A percentile compares a stretch with the other conserved stretches of the same genome.
phyloP scores from a whole-genome alignment of 148 eudicot genomes.

The Rhododendron kiyosumense region DNA sequence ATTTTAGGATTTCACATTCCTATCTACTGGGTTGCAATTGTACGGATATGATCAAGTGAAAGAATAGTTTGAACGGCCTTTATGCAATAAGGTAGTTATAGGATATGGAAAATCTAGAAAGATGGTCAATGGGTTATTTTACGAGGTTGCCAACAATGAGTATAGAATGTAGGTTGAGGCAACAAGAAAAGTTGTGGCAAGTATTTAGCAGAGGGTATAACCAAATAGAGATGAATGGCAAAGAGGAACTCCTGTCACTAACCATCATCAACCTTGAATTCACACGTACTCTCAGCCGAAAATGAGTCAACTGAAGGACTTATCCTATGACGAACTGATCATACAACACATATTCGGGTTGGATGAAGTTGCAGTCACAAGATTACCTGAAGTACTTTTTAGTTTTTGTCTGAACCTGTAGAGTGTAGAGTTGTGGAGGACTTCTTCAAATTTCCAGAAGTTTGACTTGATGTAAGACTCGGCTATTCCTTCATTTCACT shows the following conservation, averaged over 20 bases:
- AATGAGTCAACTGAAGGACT: neutral
- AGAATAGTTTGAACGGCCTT: neutral
- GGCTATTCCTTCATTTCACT: neutral
- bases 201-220: neutral
- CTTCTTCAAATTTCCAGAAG: neutral
- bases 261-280: neutral
- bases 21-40: neutral
- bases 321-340: neutral
- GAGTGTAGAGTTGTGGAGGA: neutral
- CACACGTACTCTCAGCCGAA: neutral
- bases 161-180: neutral
- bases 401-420: neutral
- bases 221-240: neutral
- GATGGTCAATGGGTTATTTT: neutral
- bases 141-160: too few species aligned
- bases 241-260: neutral
- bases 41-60: neutral
- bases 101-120: neutral
- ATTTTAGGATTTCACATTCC: neutral
- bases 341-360: neutral
- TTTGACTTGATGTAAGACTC: neutral
- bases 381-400: neutral
- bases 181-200: neutral
- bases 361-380: neutral
- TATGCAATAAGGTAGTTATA: neutral